Base-by-base conservation (phyloP, 345 rosid genomes). In the Iberis pinnata region DNA sequence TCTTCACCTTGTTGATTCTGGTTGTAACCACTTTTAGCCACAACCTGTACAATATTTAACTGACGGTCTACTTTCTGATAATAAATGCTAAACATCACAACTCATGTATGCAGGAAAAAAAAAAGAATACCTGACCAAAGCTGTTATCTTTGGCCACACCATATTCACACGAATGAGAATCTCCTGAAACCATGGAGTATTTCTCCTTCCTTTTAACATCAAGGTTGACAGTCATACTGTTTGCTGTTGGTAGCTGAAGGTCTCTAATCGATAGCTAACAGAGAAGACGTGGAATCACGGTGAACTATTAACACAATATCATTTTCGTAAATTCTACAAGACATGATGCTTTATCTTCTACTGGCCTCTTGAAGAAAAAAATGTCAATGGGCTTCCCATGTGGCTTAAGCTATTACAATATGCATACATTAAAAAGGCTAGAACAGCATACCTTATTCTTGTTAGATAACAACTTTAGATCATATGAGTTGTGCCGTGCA, bases 381-480 rank as follows among this genome's bases (percentile, higher is more conserved):
- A 43, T 26, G 38, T 12, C 25, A 16, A 16, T 20, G 31, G 2
- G 57, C 18, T 39, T 52, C 41, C 33, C 24, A 62, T 27, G 33
- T 3, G 32, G 22, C 44, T 35, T 47, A 18, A 27, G 44, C 20
- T 18, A 42, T 4, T n/a, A 56, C 49, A n/a, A 22, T 33, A 24
- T 17, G 18, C 38, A 35, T 25, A 25, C n/a, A 27, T 11, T 22
- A 6, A 22, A 22, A 9, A 25, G 37, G 17, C 43, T 50, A 12
- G n/a, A 25, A 25, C 49, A 43, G 22, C 76, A 37, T 77, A 84
- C 83, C 77, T 78, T 65, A 19, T 26, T 31, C 42, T 26, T 45
- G 68, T 56, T 76, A 61, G 65, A 43, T 38, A 53, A 57, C 39
- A 71, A 43, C 71, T 20, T 43, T 13, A 59, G 41, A 67, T 61